Evolutionary conservation across 441 rosid species (phyloP), one percentile per base, ranked within the genome.

Genomic region (Melastoma candidum): DNA sequence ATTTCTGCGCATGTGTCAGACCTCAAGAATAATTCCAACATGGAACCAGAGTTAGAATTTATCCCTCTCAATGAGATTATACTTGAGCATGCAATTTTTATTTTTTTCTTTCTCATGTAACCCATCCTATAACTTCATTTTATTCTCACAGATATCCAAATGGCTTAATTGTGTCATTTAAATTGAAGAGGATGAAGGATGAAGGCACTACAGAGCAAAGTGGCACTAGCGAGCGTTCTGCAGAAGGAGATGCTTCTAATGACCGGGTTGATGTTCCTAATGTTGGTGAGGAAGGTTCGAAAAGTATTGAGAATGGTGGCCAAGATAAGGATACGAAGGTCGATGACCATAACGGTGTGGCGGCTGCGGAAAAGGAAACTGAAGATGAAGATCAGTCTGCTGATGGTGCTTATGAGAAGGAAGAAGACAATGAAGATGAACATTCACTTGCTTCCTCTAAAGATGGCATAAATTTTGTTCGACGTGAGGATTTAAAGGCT

Each of bases 401-500:
- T 39, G 75, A 73, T 55, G 75, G 47, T 48, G 45, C 65, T 7
- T 7, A 7, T 50, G 61, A 61, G 57, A 68, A 71, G 63, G 64
- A 22, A 26, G 76, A 71, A 49, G 71, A 69, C 56, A 74, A 56
- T 44, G 81, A 61, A 65, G 78, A 59, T 53, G 81, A 76, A 59
- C 56, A 69, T 45, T 68, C 71, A 44, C 61, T 75, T 51, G 71
- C 74, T 54, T 49, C 72, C 60, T 82, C 65, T 58, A 78, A 71
- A 59, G 66, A 83, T 47, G 66, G 88, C 54, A 72, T 66, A 66
- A 74, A 92, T 65, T 84, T 85, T 64, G 89, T 92, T 36, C 39
- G 79, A 66, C 95, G 97, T 0, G 97, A 92, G 70, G 98, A 92
- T 84, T 73, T 92, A 63, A 92, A 88, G 77, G 76, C 68, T 2